Conservation (phyloP, 805 yeast species). For the Saturnispora kantuleensis region DNA sequence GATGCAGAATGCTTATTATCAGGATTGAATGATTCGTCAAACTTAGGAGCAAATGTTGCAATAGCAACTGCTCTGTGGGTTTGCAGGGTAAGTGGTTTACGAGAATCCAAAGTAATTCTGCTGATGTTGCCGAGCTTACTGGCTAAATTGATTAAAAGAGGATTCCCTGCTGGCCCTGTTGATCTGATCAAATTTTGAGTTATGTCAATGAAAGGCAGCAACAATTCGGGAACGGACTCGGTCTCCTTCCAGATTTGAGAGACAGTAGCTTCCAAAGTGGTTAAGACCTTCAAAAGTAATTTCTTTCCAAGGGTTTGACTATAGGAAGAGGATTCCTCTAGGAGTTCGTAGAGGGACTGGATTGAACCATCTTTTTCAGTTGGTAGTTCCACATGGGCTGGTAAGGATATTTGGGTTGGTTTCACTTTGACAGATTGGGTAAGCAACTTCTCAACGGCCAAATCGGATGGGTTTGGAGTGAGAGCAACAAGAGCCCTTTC, state of each 20-base stretch:
- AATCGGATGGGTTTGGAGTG: constrained; percentile 28
- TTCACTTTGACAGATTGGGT: constrained; percentile 14
- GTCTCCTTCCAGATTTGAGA: constrained; percentile 49
- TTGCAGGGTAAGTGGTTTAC: constrained; percentile 72
- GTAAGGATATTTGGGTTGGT: constrained; percentile 16
- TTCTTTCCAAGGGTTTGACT: constrained; percentile 16
- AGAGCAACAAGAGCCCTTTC: constrained; percentile 40
- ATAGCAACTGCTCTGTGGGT: constrained; percentile 77
- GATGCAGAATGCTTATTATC: constrained; percentile 60
- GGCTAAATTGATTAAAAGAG: constrained; percentile 27
- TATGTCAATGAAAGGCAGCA: constrained; percentile 36
- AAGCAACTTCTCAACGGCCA: constrained; percentile 16
- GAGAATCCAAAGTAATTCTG: constrained; percentile 38
- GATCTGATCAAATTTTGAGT: constrained; percentile 32
- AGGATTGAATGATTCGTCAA: constrained; percentile 93
- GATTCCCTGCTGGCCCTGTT: constrained; percentile 16
- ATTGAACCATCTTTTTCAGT: background rate
- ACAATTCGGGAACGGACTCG: constrained; percentile 50
- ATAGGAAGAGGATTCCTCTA: constrained; percentile 7
- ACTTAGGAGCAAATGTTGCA: constrained; percentile 78
- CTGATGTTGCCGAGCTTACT: constrained; percentile 40
- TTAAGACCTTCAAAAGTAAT: constrained; percentile 28
- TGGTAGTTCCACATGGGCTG: constrained; percentile 12
- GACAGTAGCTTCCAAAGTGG: constrained; percentile 26
- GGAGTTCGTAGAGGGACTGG: constrained; percentile 5